Evolutionary conservation across 352 stramenopile genomes (phyloP), one percentile per base, ranked within the genome.

Genomic region (Globisporangium solare): DNA sequence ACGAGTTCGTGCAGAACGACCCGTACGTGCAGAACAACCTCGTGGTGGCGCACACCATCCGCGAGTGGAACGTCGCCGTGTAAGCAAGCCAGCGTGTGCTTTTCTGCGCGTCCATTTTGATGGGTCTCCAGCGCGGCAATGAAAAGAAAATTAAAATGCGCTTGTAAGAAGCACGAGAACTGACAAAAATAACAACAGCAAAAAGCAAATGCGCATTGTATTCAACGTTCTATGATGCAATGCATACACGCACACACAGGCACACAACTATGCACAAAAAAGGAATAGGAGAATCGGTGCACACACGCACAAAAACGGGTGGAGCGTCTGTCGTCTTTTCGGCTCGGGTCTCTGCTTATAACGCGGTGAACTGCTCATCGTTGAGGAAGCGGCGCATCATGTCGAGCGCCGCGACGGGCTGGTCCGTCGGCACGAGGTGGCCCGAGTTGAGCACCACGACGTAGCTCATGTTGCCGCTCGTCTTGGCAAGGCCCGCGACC

Each of bases 341-440:
- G 27, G 10, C 27, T n/a, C n/a, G n/a, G n/a, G n/a, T 35, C 27
- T 35, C 27, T 35, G 3, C 27, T 50, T 64, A 58, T 39, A 40
- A 56, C 7, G 13, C 12, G 24, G 47, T 41, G 24, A 77, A 82
- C 0, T 70, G 53, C 48, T 81, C 68, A 56, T 82, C 71, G 32
- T 73, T 73, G 45, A 93, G 42, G 37, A 93, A 93, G 51, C 77
- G 82, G 31, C 69, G 75, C 68, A 93, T 92, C 83, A 93, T 93
- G 47, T 93, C 79, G 20, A 91, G 66, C 35, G 81, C 69, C 0
- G 82, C 78, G 37, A 81, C 74, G 1, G 83, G 83, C 46, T 91
- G 79, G 61, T 93, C 83, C 21, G 64, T 71, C 3, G 83, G 74
- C 24, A 92, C 83, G 41, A 93, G 60, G 47, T 90, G 83, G 0